These are phyloP conservation scores for Iberis pinnata DNA, from an alignment of 345 rosid genomes.

Conservation along the genomic window DNA sequence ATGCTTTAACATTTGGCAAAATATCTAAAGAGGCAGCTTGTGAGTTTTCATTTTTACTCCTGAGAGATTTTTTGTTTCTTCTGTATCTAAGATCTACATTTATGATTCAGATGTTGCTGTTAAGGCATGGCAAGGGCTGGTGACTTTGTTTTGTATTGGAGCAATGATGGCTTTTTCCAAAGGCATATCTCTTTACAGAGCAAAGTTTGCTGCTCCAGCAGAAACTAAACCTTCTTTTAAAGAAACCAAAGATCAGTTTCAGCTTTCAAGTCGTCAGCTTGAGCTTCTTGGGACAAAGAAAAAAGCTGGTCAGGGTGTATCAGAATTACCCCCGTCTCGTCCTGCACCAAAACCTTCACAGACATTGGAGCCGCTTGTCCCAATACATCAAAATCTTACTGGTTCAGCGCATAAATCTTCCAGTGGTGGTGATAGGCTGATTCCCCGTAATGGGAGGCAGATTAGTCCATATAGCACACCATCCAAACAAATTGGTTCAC, in stretches of 20 bases:
- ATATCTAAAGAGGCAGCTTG: conserved; percentile 59
- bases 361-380: conserved; percentile 64
- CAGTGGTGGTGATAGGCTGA: conserved; percentile 46
- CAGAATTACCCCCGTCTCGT: conserved; percentile 52
- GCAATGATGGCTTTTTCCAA: conserved; percentile 53
- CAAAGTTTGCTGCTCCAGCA: conserved; percentile 25
- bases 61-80: background rate
- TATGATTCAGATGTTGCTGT: conserved; percentile 47
- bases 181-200: conserved; percentile 45
- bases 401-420: conserved; percentile 49
- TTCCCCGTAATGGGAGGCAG: conserved; percentile 40
- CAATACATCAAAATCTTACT: conserved; percentile 58
- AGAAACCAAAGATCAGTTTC: conserved; percentile 44
- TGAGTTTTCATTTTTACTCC: conserved; percentile 32
- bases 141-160: conserved; percentile 51
- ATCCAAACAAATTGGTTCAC: conserved; percentile 51
- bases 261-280: conserved; percentile 58
- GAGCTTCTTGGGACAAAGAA: conserved; percentile 71
- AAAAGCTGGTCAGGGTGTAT: conserved; percentile 37
- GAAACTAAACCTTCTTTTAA: conserved; percentile 34
- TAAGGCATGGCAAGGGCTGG: conserved; percentile 41
- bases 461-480: conserved; percentile 45
- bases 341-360: conserved; percentile 51
- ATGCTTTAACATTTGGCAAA: conserved; percentile 37
- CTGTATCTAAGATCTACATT: background rate